Percentiles rank a stretch among this genome's conserved stretches.
Conservation (phyloP, 148 eudicot species). For the Polygonum maritimum region DNA sequence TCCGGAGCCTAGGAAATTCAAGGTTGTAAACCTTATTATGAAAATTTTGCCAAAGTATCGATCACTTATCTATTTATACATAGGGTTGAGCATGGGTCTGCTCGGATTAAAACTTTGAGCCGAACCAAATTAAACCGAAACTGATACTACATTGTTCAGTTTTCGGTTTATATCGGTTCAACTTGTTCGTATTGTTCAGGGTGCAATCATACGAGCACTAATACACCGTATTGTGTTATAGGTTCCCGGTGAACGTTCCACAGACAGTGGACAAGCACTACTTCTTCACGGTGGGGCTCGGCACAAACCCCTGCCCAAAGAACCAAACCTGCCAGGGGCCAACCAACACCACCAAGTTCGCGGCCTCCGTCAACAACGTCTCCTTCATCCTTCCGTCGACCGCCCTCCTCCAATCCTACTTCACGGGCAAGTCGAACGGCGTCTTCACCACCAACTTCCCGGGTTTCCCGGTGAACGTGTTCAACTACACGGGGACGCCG, state of each 20-base stretch:
- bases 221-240: not conserved
- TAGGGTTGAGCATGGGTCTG: too few species aligned
- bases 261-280: conserved; percentile 35
- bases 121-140: too few species aligned
- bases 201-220: too few species aligned
- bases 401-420: conserved; percentile 34
- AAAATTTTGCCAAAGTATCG: too few species aligned
- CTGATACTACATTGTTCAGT: too few species aligned
- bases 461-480: conserved; percentile 21
- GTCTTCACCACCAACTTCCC: conserved; percentile 47
- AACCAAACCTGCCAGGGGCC: conserved; percentile 78
- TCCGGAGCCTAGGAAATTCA: conserved; percentile 25
- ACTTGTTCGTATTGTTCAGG: too few species aligned
- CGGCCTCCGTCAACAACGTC: conserved; percentile 55
- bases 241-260: conserved; percentile 49
- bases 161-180: too few species aligned
- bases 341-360: conserved; percentile 43
- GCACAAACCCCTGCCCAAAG: conserved; percentile 47
- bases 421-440: conserved; percentile 23
- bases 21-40: conserved; percentile 20
- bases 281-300: conserved; percentile 58
- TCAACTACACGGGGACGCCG: conserved; percentile 57
- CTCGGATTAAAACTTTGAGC: too few species aligned
- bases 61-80: too few species aligned
- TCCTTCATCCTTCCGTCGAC: conserved; percentile 46